Conservation (phyloP, 2,329 filamentous ascomycete species). For the Corniculantispora saksenae region DNA sequence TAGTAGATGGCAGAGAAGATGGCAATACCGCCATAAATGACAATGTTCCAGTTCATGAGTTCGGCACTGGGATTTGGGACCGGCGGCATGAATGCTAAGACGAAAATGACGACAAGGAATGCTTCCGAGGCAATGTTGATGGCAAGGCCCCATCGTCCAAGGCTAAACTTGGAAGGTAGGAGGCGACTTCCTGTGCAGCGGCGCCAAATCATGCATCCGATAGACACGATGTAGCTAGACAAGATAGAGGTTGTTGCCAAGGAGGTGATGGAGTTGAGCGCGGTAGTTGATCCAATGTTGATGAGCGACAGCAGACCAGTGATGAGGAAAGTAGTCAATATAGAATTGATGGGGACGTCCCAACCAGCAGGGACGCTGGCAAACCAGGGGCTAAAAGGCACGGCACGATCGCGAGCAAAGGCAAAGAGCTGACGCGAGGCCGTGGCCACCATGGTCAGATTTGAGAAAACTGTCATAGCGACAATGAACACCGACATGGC, state of each 20-base stretch:
- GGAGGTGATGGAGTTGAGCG: conserved; percentile 56
- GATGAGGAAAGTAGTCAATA: conserved; percentile 40
- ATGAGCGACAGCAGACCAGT: conserved; percentile 49
- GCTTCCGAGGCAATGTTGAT: conserved; percentile 45
- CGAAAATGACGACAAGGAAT: conserved; percentile 47
- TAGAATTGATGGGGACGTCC: conserved; percentile 21
- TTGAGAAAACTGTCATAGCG: conserved; percentile 28
- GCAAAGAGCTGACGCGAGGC: conserved; percentile 34
- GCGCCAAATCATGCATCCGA: conserved; percentile 44
- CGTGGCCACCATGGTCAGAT: conserved; percentile 31
- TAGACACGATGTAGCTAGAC: conserved; percentile 52
- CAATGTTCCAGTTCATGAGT: conserved; percentile 53
- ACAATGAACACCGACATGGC: conserved; percentile 31
- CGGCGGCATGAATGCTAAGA: conserved; percentile 52
- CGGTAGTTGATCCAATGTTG: conserved; percentile 52
- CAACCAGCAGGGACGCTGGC: conserved; percentile 21
- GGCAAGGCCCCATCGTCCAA: conserved; percentile 43
- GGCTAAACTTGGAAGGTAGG: conserved; percentile 28
- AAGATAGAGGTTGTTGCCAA: conserved; percentile 52
- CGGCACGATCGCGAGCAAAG: conserved; percentile 38
- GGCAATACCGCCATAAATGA: conserved; percentile 44
- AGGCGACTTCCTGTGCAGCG: conserved; percentile 35
- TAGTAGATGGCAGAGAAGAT: conserved; percentile 43
- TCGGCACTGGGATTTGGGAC: conserved; percentile 35
- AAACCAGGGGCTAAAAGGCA: conserved; percentile 22